Evolutionary conservation across 78 protist genomes (phyloP).

Genomic region (Cavenderia fasciculata): DNA sequence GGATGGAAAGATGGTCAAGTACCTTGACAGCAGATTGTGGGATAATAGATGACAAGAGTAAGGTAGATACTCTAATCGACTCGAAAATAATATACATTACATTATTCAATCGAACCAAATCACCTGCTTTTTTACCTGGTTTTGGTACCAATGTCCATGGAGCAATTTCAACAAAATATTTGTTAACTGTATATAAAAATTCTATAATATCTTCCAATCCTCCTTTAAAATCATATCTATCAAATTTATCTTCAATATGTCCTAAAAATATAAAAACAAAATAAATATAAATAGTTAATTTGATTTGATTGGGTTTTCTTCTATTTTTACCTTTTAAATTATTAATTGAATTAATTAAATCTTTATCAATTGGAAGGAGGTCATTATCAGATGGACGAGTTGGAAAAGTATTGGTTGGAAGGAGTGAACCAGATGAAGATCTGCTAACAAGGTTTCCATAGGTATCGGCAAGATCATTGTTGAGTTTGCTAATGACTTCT

Average conservation of each 20-base stretch:
- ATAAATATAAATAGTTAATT: too few species aligned
- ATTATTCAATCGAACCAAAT: conserved; percentile 6
- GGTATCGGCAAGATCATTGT: conserved; percentile 77
- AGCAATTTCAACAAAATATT: conserved; percentile 3
- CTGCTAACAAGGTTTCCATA: conserved; percentile 76
- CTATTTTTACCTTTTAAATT: too few species aligned
- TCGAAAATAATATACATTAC: conserved; percentile 45
- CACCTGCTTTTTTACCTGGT: conserved; percentile 31
- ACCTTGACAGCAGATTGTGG: conserved; percentile 24
- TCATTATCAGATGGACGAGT: not conserved
- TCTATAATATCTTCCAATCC: conserved; percentile 44
- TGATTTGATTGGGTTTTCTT: too few species aligned
- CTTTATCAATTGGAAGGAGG: not conserved
- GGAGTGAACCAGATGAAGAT: conserved; percentile 31
- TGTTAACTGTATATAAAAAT: conserved; percentile 23
- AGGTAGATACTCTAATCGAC: conserved; percentile 25
- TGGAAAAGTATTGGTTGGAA: conserved; percentile 44
- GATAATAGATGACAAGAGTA: conserved; percentile 52
- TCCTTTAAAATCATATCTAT: conserved; percentile 30
- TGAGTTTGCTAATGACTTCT: conserved; percentile 16
- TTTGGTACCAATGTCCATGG: conserved; percentile 81
- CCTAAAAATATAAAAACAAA: too few species aligned
- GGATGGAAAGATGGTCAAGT: conserved; percentile 45
- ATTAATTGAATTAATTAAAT: not conserved
- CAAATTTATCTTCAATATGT: too few species aligned